Evolutionary conservation across 345 rosid species (phyloP), one percentile per base, ranked within the genome.

Genomic region (Mercurialis annua): DNA sequence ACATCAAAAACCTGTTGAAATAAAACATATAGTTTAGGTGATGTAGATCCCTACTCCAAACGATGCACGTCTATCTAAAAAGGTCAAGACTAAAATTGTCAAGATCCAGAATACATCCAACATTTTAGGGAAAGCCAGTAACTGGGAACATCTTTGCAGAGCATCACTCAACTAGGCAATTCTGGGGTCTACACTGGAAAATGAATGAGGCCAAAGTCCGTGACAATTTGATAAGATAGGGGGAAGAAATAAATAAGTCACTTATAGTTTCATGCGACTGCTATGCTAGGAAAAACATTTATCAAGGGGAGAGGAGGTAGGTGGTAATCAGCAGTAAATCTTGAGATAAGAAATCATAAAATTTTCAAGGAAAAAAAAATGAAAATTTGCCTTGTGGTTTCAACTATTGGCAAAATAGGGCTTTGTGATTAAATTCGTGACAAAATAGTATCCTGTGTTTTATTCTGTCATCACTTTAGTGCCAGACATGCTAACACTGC

Each of bases 1-100:
- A 90, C 84, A 82, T 91, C 88, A 29, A 94, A 87, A 51, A 87
- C 99, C 99, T 94, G 86, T 69, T 67, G 50, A 55, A 17, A 63
- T 16, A 18, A 49, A 65, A 65, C 43, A 68, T 48, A 52, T 31
- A 67, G 62, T 49, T 49, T 46, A 21, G 34, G 10, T 33, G 6
- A 26, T 55, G 38, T 26, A 36, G 43, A 61, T 72, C 54, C 63
- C 64, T 21, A 66, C 42, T 49, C 27, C 34, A 67, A 38, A 68
- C 6, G 64, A 42, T 24, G 36, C n/a, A n/a, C 51, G 53, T n/a
- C 21, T 17, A 48, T 24, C 72, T 34, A 42, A 34, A 62, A 10
- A 69, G 62, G n/a, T 34, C 12, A 20, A 65, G 24, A 44, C 18
- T 16, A 33, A 52, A 55, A 49, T 26, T 21, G 48, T 65, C 54